These are phyloP conservation scores for Dothideomycetidae sp. DNA, from an alignment of 2,329 filamentous ascomycete genomes.

Conservation along the genomic window DNA sequence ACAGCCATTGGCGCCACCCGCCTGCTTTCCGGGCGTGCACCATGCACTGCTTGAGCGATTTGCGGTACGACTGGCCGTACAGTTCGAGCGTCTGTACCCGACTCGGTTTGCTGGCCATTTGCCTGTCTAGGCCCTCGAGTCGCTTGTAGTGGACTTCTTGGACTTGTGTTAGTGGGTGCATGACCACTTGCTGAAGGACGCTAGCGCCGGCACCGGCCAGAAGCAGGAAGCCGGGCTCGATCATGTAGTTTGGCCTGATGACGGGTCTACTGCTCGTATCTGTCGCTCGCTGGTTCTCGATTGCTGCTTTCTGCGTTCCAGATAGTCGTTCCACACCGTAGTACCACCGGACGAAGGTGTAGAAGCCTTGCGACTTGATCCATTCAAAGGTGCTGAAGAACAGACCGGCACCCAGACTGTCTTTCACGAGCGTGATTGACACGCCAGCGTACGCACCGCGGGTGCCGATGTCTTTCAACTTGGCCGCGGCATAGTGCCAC, in stretches of 20 bases:
- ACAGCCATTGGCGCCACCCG: conserved; percentile 49
- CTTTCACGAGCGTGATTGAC: conserved; percentile 53
- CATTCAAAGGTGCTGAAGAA: conserved; percentile 68
- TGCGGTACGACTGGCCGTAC: conserved; percentile 58
- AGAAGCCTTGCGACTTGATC: conserved; percentile 60
- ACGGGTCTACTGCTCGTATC: conserved; percentile 27
- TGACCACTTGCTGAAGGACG: conserved; percentile 50
- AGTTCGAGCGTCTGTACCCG: conserved; percentile 40
- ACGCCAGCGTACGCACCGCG: conserved; percentile 63
- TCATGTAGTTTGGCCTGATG: conserved; percentile 59
- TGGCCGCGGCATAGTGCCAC: conserved; percentile 56
- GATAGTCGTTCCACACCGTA: conserved; percentile 38
- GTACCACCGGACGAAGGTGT: conserved; percentile 55
- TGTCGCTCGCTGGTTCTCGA: conserved; percentile 16
- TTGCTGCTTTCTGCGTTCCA: conserved; percentile 20
- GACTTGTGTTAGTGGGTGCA: conserved; percentile 57
- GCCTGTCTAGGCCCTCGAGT: conserved; percentile 55
- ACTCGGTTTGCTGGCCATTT: conserved; percentile 16
- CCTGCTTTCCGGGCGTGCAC: conserved; percentile 45
- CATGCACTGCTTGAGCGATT: conserved; percentile 48
- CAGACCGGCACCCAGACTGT: conserved; percentile 52
- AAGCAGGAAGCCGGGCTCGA: conserved; percentile 59
- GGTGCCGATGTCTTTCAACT: conserved; percentile 55
- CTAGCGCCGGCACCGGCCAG: conserved; percentile 55
- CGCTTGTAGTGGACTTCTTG: conserved; percentile 61